These are phyloP conservation scores for Gossypium davidsonii DNA, from an alignment of 441 rosid species.

Conservation along the genomic window DNA sequence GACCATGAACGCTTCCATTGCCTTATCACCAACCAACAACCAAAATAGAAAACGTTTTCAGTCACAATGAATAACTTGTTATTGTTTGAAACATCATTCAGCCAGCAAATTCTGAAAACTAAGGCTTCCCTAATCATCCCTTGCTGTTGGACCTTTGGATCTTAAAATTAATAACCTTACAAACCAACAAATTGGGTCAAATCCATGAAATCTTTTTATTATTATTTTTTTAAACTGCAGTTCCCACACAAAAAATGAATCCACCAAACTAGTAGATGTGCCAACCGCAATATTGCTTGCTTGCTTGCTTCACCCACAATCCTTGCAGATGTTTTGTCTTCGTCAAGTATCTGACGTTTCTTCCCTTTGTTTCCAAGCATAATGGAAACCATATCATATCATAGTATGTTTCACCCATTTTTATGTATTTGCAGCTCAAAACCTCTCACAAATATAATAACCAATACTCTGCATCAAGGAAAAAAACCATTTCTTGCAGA, in stretches of 20 bases:
- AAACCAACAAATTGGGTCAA: background rate
- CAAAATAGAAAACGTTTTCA: background rate
- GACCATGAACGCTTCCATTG: background rate
- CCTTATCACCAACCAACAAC: background rate
- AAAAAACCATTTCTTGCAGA: background rate
- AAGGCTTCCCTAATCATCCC: background rate
- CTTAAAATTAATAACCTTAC: background rate
- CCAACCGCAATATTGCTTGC: slow-evolving; percentile 31
- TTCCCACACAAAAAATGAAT: background rate
- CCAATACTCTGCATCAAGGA: background rate
- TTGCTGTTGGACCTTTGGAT: background rate
- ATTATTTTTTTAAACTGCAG: background rate
- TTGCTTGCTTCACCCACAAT: slow-evolving; percentile 34
- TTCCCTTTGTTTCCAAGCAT: slow-evolving; percentile 72
- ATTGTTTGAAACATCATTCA: background rate
- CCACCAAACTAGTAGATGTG: slow-evolving; percentile 36
- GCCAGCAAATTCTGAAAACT: background rate
- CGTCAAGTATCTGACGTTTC: slow-evolving; percentile 34
- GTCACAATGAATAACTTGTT: background rate
- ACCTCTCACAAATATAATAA: slow-evolving; percentile 11
- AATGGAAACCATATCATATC: slow-evolving; percentile 6
- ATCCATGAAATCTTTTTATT: background rate
- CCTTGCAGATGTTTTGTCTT: slow-evolving; percentile 50
- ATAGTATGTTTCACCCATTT: background rate
- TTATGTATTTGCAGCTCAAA: slow-evolving; percentile 3